Evolutionary conservation across 2,329 filamentous ascomycete genomes (phyloP), one percentile per base, ranked within the genome.

Genomic region (Colletotrichum siamense): DNA sequence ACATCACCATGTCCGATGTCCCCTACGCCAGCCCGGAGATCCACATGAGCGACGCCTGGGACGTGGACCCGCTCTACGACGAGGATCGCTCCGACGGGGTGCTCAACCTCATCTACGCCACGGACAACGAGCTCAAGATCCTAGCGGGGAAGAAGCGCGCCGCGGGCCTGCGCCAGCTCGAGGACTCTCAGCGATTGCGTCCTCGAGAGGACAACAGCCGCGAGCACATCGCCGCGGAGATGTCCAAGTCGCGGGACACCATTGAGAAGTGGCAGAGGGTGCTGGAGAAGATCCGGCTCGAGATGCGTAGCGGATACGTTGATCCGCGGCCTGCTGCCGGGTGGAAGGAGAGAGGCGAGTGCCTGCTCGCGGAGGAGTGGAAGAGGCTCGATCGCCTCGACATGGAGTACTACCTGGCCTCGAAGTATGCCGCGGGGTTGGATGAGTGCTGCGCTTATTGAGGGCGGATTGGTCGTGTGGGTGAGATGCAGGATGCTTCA

Each of bases 301-400:
- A n/a, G 39, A n/a, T 49, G 39, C 18, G 2, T 1, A 49, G 39
- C 39, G 39, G 18, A 1, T 2, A 4, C 0, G 39, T n/a, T 1
- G 18, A 49, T 1, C 39, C 5, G 18, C 0, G 18, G 39, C 16
- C 18, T 10, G 1, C 39, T 49, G 9, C 6, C 39, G 3, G 1
- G 18, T 3, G 39, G 39, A 49, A 3, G 39, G 39, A 2, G 18
- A 49, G 39, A 49, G 39, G 18, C 9, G 18, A 49, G 5, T n/a
- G 39, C 18, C 18, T 49, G 39, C 39, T 49, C 39, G 39, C 39
- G 39, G 18, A 49, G 39, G 39, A 49, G 3, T 49, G 39, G 18
- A 49, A n/a, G 39, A 3, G 39, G 39, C 39, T 49, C 39, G 39
- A 49, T 12, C 39, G 39, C 39, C 39, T 49, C 0, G 39, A 49